Base-by-base conservation (phyloP, 306 rosid species). In the Cicer chorassanicum region DNA sequence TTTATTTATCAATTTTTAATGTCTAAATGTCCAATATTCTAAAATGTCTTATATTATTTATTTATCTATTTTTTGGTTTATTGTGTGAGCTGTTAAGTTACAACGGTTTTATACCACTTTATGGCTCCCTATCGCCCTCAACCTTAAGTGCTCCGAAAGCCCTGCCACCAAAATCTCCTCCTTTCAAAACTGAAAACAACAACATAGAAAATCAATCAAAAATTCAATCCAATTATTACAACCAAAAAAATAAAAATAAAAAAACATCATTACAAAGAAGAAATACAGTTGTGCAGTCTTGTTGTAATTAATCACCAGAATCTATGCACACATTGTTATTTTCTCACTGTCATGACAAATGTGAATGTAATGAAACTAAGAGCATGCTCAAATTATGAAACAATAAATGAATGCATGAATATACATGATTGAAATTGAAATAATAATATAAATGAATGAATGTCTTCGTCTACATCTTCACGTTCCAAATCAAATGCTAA, bases 161-260 rank as follows among this genome's bases (percentile, higher is more conserved):
- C 68, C 78, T 84, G 97, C 86, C 93, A 69, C 90, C 90, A 86
- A 82, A 77, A 44, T 89, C 97, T 93, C 92, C 41, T 79, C 72
- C 77, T 86, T 76, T 73, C 65, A 40, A 78, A 87, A 82, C 88
- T 49, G 50, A 79, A 73, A 62, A 68, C 73, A 81, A 39, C 19
- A 56, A 9, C 72, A 6, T 68, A 68, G 44, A 48, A 44, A n/a
- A 55, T 57, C 71, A 42, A 76, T 8, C 2, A 46, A 79, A 55
- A 21, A 2, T 40, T 40, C 43, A 54, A 43, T 18, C 18, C 36
- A 21, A 73, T 38, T 6, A 29, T 29, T 29, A 29, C 36, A 29
- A 29, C 36, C 34, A 29, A 29, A 29, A 29, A 29, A 29, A 29
- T 29, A 29, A 29, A 29, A 24, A 24, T 9, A 36, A 2, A 3